Conservation (phyloP, 495 filamentous ascomycete species). For the Daldinia decipiens region DNA sequence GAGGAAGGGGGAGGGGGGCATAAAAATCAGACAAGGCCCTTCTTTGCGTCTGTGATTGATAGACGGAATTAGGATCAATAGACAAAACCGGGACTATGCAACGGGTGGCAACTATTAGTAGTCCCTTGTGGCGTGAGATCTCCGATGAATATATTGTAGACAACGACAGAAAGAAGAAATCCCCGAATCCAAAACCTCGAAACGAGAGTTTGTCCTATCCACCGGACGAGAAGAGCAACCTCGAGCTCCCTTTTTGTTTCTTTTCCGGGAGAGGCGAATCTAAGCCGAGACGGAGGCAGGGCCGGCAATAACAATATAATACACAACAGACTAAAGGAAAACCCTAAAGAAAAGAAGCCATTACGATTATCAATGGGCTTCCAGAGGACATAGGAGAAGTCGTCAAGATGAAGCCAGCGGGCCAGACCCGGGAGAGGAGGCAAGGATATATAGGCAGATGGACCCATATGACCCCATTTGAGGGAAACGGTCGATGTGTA, state of each 20-base stretch:
- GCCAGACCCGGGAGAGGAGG: constrained; percentile 56
- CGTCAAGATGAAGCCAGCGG: constrained; percentile 45
- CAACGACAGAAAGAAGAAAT: constrained; percentile 44
- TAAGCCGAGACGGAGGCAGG: constrained; percentile 40
- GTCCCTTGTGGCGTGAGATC: constrained; percentile 25
- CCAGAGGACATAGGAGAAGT: constrained; percentile 51
- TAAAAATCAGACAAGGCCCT: constrained; percentile 21
- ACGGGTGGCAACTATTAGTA: constrained; percentile 42
- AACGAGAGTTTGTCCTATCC: constrained; percentile 40
- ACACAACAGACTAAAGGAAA: constrained; percentile 49
- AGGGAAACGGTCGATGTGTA: constrained; percentile 40
- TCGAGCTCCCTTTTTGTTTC: constrained; percentile 20
- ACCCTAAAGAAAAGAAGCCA: constrained; percentile 57
- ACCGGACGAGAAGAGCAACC: constrained; percentile 21
- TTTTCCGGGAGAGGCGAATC: constrained; percentile 30
- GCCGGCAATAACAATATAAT: constrained; percentile 45
- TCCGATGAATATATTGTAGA: constrained; percentile 34
- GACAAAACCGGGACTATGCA: constrained; percentile 42
- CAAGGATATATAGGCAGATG: constrained; percentile 58
- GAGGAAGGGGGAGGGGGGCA: background rate
- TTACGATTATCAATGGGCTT: constrained; percentile 51
- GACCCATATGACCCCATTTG: constrained; percentile 48
- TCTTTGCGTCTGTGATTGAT: constrained; percentile 26
- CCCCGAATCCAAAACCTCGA: constrained; percentile 31
- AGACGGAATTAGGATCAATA: constrained; percentile 37